Base-by-base conservation (phyloP, 2,329 filamentous ascomycete species). In the Tothia fuscella region DNA sequence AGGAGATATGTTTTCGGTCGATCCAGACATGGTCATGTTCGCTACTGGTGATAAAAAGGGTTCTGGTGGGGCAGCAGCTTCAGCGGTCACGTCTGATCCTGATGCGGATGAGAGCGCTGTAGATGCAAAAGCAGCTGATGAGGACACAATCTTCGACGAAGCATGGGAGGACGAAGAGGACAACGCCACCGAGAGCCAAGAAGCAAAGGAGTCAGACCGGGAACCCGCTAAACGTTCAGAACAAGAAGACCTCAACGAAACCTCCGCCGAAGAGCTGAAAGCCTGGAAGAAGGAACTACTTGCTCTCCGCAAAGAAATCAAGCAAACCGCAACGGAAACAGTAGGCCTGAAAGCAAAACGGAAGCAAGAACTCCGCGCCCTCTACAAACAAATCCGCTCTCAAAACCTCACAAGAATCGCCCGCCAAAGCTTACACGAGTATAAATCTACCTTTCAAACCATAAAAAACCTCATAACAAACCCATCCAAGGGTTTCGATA, bases 1-100 rank as follows among this genome's bases (percentile, higher is more conserved):
- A 3, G 91, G 91, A 51, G 91, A 98, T 60, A 85, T 98, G 78
- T 98, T 98, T 71, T 86, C 93, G 59, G 89, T 98, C 53, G 82
- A 95, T 16, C 72, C 83, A 26, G 85, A 94, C 29, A 78, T 80
- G 52, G 91, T 98, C 43, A 72, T 98, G 62, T 88, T 74, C 54
- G 89, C 85, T 25, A 94, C 88, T 1, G 91, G 91, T 45, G n/a
- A n/a, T n/a, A n/a, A n/a, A n/a, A n/a, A n/a, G n/a, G n/a, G n/a
- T n/a, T 21, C 21, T 10, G 35, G 28, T 17, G 35, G 28, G 21
- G 35, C 20, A 14, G 35, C 35, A 37, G 35, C n/a, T n/a, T n/a
- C n/a, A n/a, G n/a, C n/a, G n/a, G n/a, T n/a, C 36, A 47, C 47
- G 40, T 29, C 29, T 17, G 21, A 37, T 25, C 10, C 28, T 16